Conservation (phyloP, 768 basidiomycete species). For the Mycena indigotica region DNA sequence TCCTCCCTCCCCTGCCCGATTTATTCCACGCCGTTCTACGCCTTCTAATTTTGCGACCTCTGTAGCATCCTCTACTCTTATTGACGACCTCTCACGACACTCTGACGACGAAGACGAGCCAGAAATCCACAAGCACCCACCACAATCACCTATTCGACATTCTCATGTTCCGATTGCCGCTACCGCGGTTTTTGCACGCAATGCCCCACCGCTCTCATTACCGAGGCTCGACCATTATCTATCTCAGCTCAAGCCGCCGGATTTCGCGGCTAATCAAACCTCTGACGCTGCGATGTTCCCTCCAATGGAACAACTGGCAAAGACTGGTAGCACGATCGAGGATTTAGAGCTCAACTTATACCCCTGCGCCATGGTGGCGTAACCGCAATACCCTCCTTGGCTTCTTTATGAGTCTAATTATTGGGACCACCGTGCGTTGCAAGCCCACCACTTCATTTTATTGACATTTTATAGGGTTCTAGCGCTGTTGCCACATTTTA, state of each 20-base stretch:
- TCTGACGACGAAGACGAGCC: slow-evolving; percentile 9
- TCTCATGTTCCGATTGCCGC: slow-evolving; percentile 55
- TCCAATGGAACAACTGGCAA: slow-evolving; percentile 59
- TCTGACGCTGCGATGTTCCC: slow-evolving; percentile 51
- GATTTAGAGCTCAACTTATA: slow-evolving; percentile 62
- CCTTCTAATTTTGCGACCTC: slow-evolving; percentile 16
- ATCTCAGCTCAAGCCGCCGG: slow-evolving; percentile 46
- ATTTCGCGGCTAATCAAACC: slow-evolving; percentile 37
- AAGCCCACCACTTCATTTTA: background rate
- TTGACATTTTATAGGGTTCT: slow-evolving; percentile 52
- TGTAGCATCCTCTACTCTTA: slow-evolving; percentile 18
- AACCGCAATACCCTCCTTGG: slow-evolving; percentile 57
- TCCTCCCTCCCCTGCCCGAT: slow-evolving; percentile 20
- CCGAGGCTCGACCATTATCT: slow-evolving; percentile 64
- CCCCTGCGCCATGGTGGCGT: slow-evolving; percentile 51
- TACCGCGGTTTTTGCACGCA: slow-evolving; percentile 57
- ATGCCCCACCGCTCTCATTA: slow-evolving; percentile 59
- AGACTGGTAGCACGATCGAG: slow-evolving; percentile 51
- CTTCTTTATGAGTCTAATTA: slow-evolving; percentile 43
- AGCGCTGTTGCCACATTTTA: slow-evolving; percentile 70
- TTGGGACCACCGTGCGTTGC: slow-evolving; percentile 58
- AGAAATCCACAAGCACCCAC: slow-evolving; percentile 10
- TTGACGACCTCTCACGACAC: slow-evolving; percentile 24
- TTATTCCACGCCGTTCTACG: slow-evolving; percentile 1
- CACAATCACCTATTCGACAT: slow-evolving; percentile 2